Base-by-base conservation (phyloP, 1,139 yeast species). In the Trichomonascaceae sp. region DNA sequence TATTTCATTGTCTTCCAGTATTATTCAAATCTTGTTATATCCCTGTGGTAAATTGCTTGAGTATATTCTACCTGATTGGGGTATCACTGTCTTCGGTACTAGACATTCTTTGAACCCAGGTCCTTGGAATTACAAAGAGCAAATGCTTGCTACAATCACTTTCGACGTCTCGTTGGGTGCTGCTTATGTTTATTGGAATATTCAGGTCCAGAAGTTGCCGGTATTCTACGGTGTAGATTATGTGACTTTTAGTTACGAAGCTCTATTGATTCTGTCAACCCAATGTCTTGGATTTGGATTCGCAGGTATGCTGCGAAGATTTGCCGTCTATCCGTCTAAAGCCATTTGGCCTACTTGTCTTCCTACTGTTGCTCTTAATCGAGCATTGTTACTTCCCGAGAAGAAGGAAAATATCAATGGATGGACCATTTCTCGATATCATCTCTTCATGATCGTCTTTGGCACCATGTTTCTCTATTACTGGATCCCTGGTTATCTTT, bases 41-140 rank as follows among this genome's bases (percentile, higher is more conserved):
- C 85, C 85, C 13, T 72, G 79, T 60, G 89, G 88, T 50, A 66
- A 66, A 52, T 56, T 72, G 3, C 38, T 53, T 17, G 60, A 60
- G 39, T 50, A 56, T 20, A 53, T 68, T 39, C 57, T 83, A n/a
- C 87, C 88, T 10, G 75, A 75, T 54, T 71, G 76, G 75, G 76
- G 75, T 19, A 64, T 80, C 63, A 73, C 63, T 46, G 67, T 66
- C 57, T 69, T 68, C 58, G 79, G 75, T 47, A 64, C 60, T 54
- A 71, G 73, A 55, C 57, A 69, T 62, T 67, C 79, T 52, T 62
- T 81, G 61, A 77, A 83, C 67, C 83, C 84, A 1, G 85, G 85
- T 10, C 82, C 83, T 5, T 85, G 88, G 87, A 73, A 77, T 32
- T 76, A 73, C 62, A 85, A 86, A 67, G 93, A 85, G 64, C 88